These are phyloP conservation scores for Blastobotrys arbuscula DNA, from an alignment of 1,139 yeast genomes.

Conservation along the genomic window DNA sequence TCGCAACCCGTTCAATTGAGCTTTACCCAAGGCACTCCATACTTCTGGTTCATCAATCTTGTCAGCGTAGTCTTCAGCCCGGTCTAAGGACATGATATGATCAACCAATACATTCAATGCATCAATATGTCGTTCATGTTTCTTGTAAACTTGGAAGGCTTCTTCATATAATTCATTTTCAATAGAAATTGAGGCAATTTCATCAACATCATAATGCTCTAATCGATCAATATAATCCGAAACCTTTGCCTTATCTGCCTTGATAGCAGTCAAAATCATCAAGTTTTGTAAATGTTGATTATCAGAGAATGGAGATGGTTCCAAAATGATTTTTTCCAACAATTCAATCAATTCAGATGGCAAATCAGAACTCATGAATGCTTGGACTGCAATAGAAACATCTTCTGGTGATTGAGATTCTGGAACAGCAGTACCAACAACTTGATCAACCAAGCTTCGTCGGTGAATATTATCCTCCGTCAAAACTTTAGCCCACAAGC, in stretches of 20 bases:
- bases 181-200: constrained; percentile 87
- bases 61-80: constrained; percentile 93
- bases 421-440: constrained; percentile 94
- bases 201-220: constrained; percentile 87
- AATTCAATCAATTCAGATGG: constrained; percentile 91
- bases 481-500: constrained; percentile 77
- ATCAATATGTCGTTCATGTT: constrained; percentile 67
- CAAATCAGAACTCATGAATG: constrained; percentile 92
- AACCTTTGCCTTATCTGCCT: constrained; percentile 88
- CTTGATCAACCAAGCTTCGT: constrained; percentile 87
- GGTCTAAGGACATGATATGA: constrained; percentile 86
- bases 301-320: constrained; percentile 95
- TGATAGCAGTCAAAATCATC: constrained; percentile 87
- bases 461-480: constrained; percentile 74
- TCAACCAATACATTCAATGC: constrained; percentile 92
- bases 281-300: constrained; percentile 93
- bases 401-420: constrained; percentile 95
- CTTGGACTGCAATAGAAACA: constrained; percentile 90
- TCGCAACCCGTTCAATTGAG: constrained; percentile 91
- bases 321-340: constrained; percentile 89
- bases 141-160: constrained; percentile 89
- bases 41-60: constrained; percentile 78
- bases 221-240: constrained; percentile 78
- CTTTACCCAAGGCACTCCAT: constrained; percentile 95
- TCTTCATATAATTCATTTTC: constrained; percentile 88